These are phyloP conservation scores for Kalmusia sp. DNA, from an alignment of 2,329 filamentous ascomycete species.

Conservation along the genomic window DNA sequence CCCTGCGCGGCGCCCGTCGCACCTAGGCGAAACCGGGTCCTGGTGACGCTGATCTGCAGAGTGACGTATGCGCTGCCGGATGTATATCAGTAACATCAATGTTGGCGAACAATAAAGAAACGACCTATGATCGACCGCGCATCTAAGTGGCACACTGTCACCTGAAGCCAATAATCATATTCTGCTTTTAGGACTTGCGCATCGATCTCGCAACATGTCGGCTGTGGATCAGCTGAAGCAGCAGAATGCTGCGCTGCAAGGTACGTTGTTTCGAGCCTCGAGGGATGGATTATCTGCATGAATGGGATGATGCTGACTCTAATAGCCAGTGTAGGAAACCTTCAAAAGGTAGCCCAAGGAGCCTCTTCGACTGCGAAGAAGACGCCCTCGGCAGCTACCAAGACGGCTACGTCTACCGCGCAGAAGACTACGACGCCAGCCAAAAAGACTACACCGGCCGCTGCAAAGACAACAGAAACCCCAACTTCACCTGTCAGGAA, in stretches of 20 bases:
- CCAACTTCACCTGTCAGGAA: constrained; percentile 20
- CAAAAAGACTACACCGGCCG: constrained; percentile 27
- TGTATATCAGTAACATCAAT: constrained; percentile 1
- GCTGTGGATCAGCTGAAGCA: constrained; percentile 50
- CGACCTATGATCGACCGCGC: constrained; percentile 1
- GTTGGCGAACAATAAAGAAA: background rate
- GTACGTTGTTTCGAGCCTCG: constrained; percentile 30
- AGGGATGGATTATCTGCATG: background rate
- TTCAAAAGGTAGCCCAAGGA: constrained; percentile 35
- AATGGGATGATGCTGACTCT: background rate
- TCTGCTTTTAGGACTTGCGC: background rate
- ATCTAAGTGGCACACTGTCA: background rate
- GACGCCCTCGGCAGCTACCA: constrained; percentile 26
- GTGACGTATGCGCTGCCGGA: constrained; percentile 15
- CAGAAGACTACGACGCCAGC: constrained; percentile 27
- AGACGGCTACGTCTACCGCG: constrained; percentile 8
- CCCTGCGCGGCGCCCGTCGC: background rate
- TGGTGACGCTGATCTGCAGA: constrained; percentile 15
- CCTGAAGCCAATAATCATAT: background rate
- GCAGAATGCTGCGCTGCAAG: constrained; percentile 50
- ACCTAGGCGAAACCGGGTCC: constrained; percentile 1
- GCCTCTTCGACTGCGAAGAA: constrained; percentile 34
- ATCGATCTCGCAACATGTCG: constrained; percentile 29
- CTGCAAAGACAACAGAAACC: constrained; percentile 9
- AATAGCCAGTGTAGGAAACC: constrained; percentile 36